Conservation (phyloP, 768 basidiomycete species). For the Daedalea quercina region DNA sequence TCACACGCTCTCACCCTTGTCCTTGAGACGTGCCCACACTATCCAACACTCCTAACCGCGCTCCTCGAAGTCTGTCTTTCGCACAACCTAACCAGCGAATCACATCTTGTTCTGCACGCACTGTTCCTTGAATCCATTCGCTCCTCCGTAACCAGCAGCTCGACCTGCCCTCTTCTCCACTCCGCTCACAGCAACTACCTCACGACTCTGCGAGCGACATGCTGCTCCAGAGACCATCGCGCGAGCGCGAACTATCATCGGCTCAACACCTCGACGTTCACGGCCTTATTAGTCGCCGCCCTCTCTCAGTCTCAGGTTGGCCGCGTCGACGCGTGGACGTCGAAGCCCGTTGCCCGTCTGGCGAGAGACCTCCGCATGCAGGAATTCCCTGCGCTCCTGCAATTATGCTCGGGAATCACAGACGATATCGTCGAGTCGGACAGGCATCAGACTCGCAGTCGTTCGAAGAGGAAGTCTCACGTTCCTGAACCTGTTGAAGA, state of each 20-base stretch:
- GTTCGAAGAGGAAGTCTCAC: constrained; percentile 7
- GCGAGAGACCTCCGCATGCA: constrained; percentile 23
- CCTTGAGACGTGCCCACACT: constrained; percentile 35
- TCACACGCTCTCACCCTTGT: constrained; percentile 48
- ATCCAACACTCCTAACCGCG: constrained; percentile 40
- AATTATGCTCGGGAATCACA: constrained; percentile 24
- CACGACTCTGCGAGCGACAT: constrained; percentile 34
- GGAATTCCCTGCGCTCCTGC: constrained; percentile 29
- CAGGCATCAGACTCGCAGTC: not conserved
- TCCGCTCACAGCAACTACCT: constrained; percentile 43
- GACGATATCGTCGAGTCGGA: not conserved
- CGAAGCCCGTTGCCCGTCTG: constrained; percentile 33
- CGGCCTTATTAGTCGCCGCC: constrained; percentile 24
- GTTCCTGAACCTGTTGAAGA: not conserved
- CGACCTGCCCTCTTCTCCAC: constrained; percentile 27
- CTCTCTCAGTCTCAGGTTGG: constrained; percentile 15
- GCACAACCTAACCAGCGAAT: constrained; percentile 37
- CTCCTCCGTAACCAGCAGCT: constrained; percentile 16
- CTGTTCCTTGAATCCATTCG: constrained; percentile 35
- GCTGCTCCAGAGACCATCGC: constrained; percentile 16
- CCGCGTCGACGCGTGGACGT: constrained; percentile 31
- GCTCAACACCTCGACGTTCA: constrained; percentile 25
- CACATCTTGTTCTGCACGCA: constrained; percentile 33
- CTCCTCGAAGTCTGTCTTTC: constrained; percentile 46
- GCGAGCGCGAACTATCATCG: constrained; percentile 13